These are phyloP conservation scores for Colletotrichum sp. DNA, from an alignment of 2,329 filamentous ascomycete species.

Conservation along the genomic window DNA sequence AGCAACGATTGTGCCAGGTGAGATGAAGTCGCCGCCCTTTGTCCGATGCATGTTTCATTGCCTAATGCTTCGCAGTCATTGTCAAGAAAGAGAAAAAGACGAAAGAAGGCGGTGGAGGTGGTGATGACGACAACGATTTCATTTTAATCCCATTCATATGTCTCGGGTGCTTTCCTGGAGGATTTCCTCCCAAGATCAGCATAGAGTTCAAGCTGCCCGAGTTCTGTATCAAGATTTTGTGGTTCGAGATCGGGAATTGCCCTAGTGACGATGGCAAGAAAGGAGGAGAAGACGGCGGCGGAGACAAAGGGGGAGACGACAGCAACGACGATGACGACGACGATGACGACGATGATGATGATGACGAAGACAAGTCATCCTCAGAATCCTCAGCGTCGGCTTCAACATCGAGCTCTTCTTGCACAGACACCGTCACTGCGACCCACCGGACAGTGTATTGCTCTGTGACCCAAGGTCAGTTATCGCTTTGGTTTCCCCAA, in stretches of 20 bases:
- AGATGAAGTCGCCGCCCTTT: background rate
- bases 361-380: background rate
- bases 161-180: background rate
- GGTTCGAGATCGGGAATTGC: background rate
- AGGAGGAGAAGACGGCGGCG: background rate
- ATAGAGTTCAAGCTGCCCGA: background rate
- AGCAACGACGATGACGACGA: background rate
- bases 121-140: background rate
- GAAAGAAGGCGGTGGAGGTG: background rate
- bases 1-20: background rate
- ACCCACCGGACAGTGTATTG: background rate
- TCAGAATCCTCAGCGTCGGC: background rate
- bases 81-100: background rate
- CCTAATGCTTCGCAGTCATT: background rate
- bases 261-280: background rate
- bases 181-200: background rate
- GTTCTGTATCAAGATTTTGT: background rate
- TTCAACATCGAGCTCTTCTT: background rate
- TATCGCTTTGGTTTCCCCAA: background rate
- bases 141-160: background rate
- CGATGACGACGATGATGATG: background rate
- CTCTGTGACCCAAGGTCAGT: background rate
- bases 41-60: background rate
- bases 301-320: background rate
- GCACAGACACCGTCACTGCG: background rate